phyloP scores from a whole-genome alignment of 768 basidiomycete genomes.

The Leccinum uliginosum region DNA sequence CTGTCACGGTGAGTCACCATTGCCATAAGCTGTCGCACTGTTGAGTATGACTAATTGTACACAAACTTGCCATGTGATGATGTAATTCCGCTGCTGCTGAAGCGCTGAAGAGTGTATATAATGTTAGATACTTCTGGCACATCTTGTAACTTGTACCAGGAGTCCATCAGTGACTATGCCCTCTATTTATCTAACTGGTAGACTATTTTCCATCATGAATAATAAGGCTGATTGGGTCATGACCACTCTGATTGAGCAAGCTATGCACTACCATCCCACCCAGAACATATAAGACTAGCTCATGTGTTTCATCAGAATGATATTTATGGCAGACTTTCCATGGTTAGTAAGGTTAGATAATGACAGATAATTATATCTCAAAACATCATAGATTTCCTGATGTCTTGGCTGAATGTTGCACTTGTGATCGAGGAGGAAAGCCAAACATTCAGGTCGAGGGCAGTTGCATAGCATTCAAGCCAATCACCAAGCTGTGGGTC shows the following conservation, averaged over 20 bases:
- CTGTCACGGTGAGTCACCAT: background rate
- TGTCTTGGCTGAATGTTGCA: background rate
- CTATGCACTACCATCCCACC: background rate
- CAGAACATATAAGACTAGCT: background rate
- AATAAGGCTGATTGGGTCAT: background rate
- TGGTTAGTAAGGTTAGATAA: background rate
- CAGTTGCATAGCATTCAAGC: conserved; percentile 33
- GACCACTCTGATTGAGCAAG: background rate
- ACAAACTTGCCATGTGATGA: too few species aligned
- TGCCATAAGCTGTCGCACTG: too few species aligned
- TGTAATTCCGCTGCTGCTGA: too few species aligned
- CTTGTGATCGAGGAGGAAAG: too few species aligned
- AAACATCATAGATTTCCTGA: background rate
- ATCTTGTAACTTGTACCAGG: too few species aligned
- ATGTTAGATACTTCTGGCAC: too few species aligned
- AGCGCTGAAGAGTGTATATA: too few species aligned
- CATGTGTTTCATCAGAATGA: background rate
- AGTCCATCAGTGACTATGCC: too few species aligned
- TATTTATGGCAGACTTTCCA: background rate
- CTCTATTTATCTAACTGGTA: background rate
- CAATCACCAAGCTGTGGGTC: conserved; percentile 50
- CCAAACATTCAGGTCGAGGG: too few species aligned
- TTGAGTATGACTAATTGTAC: too few species aligned
- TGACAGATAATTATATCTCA: background rate
- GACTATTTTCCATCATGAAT: background rate